Evolutionary conservation across 768 basidiomycete species (phyloP).

Genomic region (Albatrellus ellisii): DNA sequence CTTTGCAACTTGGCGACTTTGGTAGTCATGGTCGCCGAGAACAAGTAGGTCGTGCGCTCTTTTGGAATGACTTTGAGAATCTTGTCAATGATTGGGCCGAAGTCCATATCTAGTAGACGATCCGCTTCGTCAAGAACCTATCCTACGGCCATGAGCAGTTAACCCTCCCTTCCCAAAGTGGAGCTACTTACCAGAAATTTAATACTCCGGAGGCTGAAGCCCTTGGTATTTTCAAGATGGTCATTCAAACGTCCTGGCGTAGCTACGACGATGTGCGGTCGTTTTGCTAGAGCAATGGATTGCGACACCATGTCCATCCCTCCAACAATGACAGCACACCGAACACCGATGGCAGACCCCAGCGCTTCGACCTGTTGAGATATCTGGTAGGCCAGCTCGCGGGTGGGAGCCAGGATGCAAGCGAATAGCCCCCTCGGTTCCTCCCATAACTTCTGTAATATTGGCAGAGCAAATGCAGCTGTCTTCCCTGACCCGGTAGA

Average conservation of each 20-base stretch:
- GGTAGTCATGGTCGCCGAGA: conserved; percentile 98
- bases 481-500: conserved; percentile 97
- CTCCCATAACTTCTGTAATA: conserved; percentile 93
- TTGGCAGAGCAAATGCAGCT: conserved; percentile 91
- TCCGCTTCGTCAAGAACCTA: conserved; percentile 99
- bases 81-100: conserved; percentile 90
- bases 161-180: background rate
- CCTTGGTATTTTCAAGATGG: conserved; percentile 95
- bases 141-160: background rate
- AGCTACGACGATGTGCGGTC: conserved; percentile 89
- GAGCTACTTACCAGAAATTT: conserved; percentile 77
- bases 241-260: conserved; percentile 90
- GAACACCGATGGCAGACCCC: conserved; percentile 85
- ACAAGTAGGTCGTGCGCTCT: conserved; percentile 90
- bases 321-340: conserved; percentile 87
- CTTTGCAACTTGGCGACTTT: conserved; percentile 95
- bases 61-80: conserved; percentile 91
- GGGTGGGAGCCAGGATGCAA: conserved; percentile 90
- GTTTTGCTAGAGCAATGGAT: conserved; percentile 82
- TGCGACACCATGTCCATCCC: conserved; percentile 89
- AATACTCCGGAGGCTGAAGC: conserved; percentile 75
- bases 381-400: conserved; percentile 96
- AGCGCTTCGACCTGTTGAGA: conserved; percentile 91
- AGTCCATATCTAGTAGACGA: conserved; percentile 91
- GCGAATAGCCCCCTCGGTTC: conserved; percentile 91